Conservation (phyloP, 257 asterid species). For the Nicotiana undulata region DNA sequence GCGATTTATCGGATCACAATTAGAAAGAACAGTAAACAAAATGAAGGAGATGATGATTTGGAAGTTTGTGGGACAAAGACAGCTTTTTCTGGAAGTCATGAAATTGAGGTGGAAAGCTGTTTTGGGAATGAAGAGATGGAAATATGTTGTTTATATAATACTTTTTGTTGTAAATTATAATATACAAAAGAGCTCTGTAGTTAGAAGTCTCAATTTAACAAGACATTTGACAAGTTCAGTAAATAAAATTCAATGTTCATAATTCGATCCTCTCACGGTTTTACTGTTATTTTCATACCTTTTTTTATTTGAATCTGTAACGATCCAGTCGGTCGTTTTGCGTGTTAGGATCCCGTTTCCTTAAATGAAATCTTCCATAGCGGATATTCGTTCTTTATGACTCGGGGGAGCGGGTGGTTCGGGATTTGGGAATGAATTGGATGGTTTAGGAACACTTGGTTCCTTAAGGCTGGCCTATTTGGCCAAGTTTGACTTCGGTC, state of each 20-base stretch:
- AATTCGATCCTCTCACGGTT: not conserved
- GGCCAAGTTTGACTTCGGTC: no score
- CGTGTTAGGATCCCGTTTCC: no score
- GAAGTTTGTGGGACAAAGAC: not conserved
- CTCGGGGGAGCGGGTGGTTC: no score
- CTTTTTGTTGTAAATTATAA: not conserved
- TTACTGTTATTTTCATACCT: not conserved
- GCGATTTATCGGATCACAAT: slow-evolving; percentile 32
- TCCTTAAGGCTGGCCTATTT: no score
- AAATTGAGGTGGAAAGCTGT: not conserved
- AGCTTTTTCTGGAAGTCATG: not conserved
- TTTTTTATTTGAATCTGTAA: no score
- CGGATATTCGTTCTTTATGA: no score
- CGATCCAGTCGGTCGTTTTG: no score
- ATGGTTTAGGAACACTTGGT: no score
- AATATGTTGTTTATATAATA: not conserved
- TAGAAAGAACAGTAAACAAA: slow-evolving; percentile 13
- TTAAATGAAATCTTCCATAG: no score
- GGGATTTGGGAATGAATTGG: no score
- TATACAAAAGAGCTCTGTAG: slow-evolving; percentile 8
- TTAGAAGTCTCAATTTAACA: slow-evolving; percentile 14
- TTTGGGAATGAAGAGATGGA: slow-evolving; percentile 2
- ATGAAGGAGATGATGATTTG: not conserved
- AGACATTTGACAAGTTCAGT: not conserved
- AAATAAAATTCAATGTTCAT: slow-evolving; percentile 4